Conservation (phyloP, 208 protist species). For the Acanthamoeba royreba region DNA sequence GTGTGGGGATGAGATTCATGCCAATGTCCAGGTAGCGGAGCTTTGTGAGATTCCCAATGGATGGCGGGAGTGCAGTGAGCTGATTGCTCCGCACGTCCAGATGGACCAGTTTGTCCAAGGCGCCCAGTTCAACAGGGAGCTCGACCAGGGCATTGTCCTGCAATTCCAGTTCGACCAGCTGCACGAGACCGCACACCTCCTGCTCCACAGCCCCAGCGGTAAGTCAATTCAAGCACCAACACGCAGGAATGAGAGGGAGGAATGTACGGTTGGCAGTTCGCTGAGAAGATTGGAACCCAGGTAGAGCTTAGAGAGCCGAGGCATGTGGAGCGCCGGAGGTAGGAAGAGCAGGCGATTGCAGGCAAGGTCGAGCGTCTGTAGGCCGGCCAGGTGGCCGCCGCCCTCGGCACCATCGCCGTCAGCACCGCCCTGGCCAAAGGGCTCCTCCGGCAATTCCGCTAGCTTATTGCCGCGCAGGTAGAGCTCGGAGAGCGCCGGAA, state of each 20-base stretch:
- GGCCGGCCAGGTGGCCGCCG: neutral
- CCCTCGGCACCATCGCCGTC: too few relatives aligned
- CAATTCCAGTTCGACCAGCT: slow-evolving; percentile 11
- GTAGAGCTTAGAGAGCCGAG: neutral
- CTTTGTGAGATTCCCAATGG: neutral
- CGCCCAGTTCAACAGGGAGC: neutral
- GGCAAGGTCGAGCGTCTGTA: slow-evolving; percentile 9
- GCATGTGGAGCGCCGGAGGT: neutral
- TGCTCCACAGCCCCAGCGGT: too few relatives aligned
- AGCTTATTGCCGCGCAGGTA: neutral
- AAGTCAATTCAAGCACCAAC: too few relatives aligned
- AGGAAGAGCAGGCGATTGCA: slow-evolving; percentile 10
- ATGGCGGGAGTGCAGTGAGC: neutral
- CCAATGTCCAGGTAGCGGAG: neutral
- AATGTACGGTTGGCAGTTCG: neutral
- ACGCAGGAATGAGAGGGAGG: neutral
- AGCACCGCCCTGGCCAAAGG: too few relatives aligned
- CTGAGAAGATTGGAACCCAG: slow-evolving; percentile 19
- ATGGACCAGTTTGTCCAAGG: neutral
- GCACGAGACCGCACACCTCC: neutral
- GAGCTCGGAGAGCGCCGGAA: neutral
- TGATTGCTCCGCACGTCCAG: slow-evolving; percentile 22
- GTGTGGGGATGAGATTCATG: slow-evolving; percentile 1
- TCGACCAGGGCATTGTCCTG: slow-evolving; percentile 11
- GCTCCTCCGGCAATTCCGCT: neutral